A percentile compares a stretch with the other conserved stretches of the same genome.
These are phyloP conservation scores for Rhynchosporium graminicola DNA, from an alignment of 2,329 filamentous ascomycete genomes.

Conservation along the genomic window DNA sequence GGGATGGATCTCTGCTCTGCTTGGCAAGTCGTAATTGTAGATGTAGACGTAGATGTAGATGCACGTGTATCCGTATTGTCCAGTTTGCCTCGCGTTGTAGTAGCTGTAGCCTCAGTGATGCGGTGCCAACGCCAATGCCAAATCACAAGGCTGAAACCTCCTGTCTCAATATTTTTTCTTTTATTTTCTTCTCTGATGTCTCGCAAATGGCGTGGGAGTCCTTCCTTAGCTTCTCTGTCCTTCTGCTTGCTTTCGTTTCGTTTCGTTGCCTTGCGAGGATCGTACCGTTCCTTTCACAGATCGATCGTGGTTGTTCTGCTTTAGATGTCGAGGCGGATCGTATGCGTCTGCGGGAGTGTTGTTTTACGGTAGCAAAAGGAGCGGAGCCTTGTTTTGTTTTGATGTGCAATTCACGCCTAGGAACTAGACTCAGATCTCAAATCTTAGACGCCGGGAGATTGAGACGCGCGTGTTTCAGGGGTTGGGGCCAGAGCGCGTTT, in stretches of 20 bases:
- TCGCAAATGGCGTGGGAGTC: constrained; percentile 4
- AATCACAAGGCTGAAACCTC: constrained; percentile 17
- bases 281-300: too few species aligned
- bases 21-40: background rate
- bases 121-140: background rate
- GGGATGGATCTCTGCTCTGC: background rate
- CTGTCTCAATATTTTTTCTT: background rate
- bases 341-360: too few species aligned
- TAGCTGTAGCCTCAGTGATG: too few species aligned
- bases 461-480: constrained; percentile 32
- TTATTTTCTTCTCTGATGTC: background rate
- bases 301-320: too few species aligned
- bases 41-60: too few species aligned
- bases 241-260: background rate
- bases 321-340: too few species aligned
- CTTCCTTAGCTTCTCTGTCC: background rate
- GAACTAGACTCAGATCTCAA: background rate
- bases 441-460: constrained; percentile 17
- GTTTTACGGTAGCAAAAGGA: too few species aligned
- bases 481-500: constrained; percentile 17
- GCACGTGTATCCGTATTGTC: too few species aligned
- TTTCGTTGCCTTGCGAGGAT: too few species aligned
- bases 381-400: too few species aligned
- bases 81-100: too few species aligned
- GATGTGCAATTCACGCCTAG: background rate